These are phyloP conservation scores for Boletus coccyginus DNA, from an alignment of 768 basidiomycete species.

Conservation along the genomic window DNA sequence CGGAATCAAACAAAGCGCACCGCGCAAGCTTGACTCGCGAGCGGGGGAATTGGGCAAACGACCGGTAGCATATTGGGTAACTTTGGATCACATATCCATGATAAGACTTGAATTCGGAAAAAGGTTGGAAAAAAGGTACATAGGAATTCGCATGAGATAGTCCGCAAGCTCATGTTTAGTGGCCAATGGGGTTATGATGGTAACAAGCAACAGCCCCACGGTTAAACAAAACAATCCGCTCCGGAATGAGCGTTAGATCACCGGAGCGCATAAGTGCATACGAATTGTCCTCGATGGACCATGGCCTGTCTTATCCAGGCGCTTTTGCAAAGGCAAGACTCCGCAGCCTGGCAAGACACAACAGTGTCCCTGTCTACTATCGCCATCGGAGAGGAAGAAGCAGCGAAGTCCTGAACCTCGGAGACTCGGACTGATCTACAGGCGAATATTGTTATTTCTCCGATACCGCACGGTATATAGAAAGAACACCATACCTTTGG, in stretches of 20 bases:
- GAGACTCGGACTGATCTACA: conserved; percentile 14
- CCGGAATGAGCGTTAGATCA: conserved; percentile 17
- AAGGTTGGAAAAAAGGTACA: conserved; percentile 18
- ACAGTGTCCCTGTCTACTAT: conserved; percentile 20
- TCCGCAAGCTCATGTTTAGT: conserved; percentile 21
- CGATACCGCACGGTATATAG: background rate
- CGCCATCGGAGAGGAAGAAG: conserved; percentile 5
- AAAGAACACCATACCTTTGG: conserved; percentile 11
- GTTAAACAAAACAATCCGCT: conserved; percentile 22
- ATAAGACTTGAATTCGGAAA: conserved; percentile 11
- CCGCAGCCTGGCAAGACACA: conserved; percentile 24
- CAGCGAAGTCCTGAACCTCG: conserved; percentile 15
- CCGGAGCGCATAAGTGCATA: conserved; percentile 24
- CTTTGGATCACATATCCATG: conserved; percentile 12
- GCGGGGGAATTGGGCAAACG: conserved; percentile 1
- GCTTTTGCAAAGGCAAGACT: conserved; percentile 20
- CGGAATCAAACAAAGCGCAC: conserved; percentile 11
- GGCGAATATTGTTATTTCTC: background rate
- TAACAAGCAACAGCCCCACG: conserved; percentile 16
- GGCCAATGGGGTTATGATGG: conserved; percentile 7
- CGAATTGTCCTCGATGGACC: conserved; percentile 23
- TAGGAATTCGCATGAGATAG: conserved; percentile 28
- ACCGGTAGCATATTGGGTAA: background rate
- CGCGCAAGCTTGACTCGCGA: conserved; percentile 11
- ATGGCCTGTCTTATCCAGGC: conserved; percentile 16